Base-by-base conservation (phyloP, 768 basidiomycete species). In the Kwoniella pini region DNA sequence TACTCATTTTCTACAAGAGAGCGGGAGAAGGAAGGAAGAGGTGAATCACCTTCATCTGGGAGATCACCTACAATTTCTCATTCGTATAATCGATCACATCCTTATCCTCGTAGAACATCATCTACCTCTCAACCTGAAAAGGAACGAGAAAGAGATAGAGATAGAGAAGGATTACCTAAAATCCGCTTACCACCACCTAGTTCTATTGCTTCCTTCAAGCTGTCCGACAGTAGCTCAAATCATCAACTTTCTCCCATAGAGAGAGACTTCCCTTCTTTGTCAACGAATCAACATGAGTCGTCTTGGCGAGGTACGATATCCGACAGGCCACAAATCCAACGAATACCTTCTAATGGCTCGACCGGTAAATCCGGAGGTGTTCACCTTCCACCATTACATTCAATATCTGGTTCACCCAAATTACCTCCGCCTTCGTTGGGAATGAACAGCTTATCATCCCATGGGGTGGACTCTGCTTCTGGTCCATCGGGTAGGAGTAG, bases 1-100 rank as follows among this genome's bases (percentile, higher is more conserved):
- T 27, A 42, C 40, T 42, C 40, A 10, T 13, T 12, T 42, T 19
- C 40, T 10, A 5, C 40, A 15, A 24, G 39, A 43, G 54, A 56
- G 10, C 26, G 55, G 55, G 55, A 57, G 6, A 43, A 50, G 19
- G 40, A 59, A 31, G 11, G 31, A 3, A 30, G 44, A 27, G n/a
- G n/a, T 19, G 21, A 46, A 33, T 49, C 59, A 21, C 43, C 59
- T 31, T 54, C 59, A 26, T 39, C 51, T 13, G 53, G 52, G 7
- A 43, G 59, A 19, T 61, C 59, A 19, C 59, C 59, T 21, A 45
- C 59, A 2, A 43, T 51, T 9, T 54, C 50, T 10, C 54, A 53
- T 33, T 49, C 59, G 3, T 61, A 53, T 21, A 54, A 53, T 33
- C 51, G 59, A 22, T 31, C 59, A 11, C 59, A 54, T 45, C 59